Evolutionary conservation across 805 yeast genomes (phyloP), one percentile per base, ranked within the genome.

Genomic region (Hanseniaspora meyeri): DNA sequence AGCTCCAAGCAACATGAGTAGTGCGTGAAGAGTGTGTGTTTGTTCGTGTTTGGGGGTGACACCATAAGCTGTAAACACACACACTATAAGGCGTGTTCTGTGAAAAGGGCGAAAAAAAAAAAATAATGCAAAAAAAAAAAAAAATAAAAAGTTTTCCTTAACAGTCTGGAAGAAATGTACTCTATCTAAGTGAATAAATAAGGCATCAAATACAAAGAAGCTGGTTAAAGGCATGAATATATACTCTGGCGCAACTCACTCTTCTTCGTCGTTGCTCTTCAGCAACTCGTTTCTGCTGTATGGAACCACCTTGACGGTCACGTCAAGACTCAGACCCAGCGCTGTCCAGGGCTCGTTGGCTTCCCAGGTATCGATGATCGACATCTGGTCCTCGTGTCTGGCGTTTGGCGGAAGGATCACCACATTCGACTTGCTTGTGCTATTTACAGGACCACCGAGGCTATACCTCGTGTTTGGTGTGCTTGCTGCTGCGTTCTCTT

Each of bases 321-420:
- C 59, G 7, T 71, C 64, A 1, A 71, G 66, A 42, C 68, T 71
- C 19, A 69, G 58, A 3, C 69, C 71, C 40, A 69, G 56, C 27
- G 62, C 65, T 61, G 66, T 62, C 72, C 72, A 69, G 8, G 72
- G 72, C 56, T 68, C 69, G 49, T 68, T 65, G 3, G 66, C 51
- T 4, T 63, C 57, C 70, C 70, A 68, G 4, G 65, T 58, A 37
- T 68, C 69, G 14, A 61, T 59, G 8, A 68, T 51, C 39, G 65
- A 63, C 7, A 69, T 59, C 3, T 64, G 62, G 17, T 66, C 64
- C 5, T 66, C 59, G 2, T 51, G 49, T 27, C 57, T 59, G 4
- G 58, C 49, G 11, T 46, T 51, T 2, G 52, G 32, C 7, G 58
- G 58, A 10, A 57, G 31, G 14, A 57, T 47, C 12, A 43, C 45